phyloP scores from a whole-genome alignment of 2,329 filamentous ascomycete genomes.

The Tolypocladium pustulatum region DNA sequence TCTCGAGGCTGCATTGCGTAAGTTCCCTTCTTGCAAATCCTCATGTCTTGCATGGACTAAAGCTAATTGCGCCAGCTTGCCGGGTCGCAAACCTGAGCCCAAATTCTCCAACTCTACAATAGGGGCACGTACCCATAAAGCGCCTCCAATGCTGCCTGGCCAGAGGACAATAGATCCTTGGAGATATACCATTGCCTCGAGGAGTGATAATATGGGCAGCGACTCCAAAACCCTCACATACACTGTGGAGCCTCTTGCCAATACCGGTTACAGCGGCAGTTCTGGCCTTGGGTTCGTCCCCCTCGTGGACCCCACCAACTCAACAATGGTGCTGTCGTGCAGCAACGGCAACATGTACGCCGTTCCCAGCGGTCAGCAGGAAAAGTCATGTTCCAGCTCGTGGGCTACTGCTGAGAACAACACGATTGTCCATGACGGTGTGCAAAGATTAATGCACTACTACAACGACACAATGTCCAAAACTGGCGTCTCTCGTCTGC shows the following conservation, averaged over 20 bases:
- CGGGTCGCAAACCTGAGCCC: not conserved
- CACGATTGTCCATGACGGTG: conserved; percentile 12
- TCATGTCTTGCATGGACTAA: not conserved
- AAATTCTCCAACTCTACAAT: not conserved
- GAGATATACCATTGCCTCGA: not conserved
- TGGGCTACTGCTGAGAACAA: conserved; percentile 11
- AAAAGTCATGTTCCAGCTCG: conserved; percentile 10
- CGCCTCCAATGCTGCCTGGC: not conserved
- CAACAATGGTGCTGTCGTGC: conserved; percentile 18
- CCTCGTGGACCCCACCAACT: conserved; percentile 8
- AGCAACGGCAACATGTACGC: conserved; percentile 23
- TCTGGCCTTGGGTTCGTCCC: conserved; percentile 11
- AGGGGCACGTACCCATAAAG: not conserved
- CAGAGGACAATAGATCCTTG: not conserved
- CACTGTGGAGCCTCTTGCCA: not conserved
- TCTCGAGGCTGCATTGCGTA: conserved; percentile 12
- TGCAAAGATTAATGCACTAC: conserved; percentile 19
- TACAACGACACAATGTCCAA: conserved; percentile 20
- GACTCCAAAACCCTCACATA: not conserved
- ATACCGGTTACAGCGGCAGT: conserved; percentile 9
- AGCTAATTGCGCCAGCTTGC: not conserved
- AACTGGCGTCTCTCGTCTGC: conserved; percentile 19
- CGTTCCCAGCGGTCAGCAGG: conserved; percentile 8
- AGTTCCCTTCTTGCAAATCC: conserved; percentile 1
- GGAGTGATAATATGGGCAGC: not conserved